Evolutionary conservation across 1,284 basidiomycete genomes (phyloP).

Genomic region (Fomitiporia mediterranea): DNA sequence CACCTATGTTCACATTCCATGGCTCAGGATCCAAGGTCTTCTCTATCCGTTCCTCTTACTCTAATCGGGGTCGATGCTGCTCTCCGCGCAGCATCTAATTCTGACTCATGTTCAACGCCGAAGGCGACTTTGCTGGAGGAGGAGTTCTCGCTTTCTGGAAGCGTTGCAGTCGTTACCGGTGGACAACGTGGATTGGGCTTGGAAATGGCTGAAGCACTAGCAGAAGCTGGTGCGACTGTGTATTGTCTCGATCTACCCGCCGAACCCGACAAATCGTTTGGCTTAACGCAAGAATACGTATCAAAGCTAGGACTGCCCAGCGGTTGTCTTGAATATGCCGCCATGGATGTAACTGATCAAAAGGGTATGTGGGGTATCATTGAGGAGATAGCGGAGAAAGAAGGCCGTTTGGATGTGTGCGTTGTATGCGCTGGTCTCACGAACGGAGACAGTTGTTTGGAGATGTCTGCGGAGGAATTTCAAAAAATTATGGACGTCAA

Average conservation of each 20-base stretch:
- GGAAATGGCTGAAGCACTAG: constrained; percentile 73
- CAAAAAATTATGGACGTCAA: constrained; percentile 67
- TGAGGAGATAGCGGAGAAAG: constrained; percentile 56
- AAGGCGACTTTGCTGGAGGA: constrained; percentile 55
- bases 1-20: too few species aligned
- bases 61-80: constrained; percentile 62
- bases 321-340: constrained; percentile 57
- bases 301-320: constrained; percentile 34
- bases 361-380: constrained; percentile 48
- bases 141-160: constrained; percentile 72
- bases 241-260: constrained; percentile 73
- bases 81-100: constrained; percentile 37
- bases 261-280: constrained; percentile 65
- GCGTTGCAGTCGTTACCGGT: constrained; percentile 74
- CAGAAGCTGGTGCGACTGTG: constrained; percentile 74
- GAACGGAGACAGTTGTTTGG: constrained; percentile 60
- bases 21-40: too few species aligned
- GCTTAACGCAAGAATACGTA: constrained; percentile 49
- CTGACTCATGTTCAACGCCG: constrained; percentile 31
- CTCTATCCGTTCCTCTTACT: constrained; percentile 47
- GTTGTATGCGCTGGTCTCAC: constrained; percentile 76
- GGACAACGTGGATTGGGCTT: constrained; percentile 80
- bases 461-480: constrained; percentile 67
- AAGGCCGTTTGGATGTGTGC: constrained; percentile 67
- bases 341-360: constrained; percentile 63